These are phyloP conservation scores for Musa troglodytarum DNA, from an alignment of 176 grass and related monocot species.

Conservation along the genomic window DNA sequence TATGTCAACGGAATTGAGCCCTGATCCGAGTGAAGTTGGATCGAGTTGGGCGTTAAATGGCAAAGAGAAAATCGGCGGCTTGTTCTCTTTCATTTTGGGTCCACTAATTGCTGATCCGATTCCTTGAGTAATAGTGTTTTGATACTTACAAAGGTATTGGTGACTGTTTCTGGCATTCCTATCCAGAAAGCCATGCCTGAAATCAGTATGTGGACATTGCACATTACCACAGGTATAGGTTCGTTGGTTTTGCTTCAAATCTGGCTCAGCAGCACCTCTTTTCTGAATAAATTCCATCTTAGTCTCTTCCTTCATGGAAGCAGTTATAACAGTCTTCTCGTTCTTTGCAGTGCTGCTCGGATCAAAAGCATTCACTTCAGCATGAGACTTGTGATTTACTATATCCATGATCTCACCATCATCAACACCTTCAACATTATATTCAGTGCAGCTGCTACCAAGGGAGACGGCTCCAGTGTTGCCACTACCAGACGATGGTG, in stretches of 20 bases:
- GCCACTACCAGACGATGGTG: conserved; percentile 12
- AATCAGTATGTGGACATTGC: conserved; percentile 17
- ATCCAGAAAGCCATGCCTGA: conserved; percentile 39
- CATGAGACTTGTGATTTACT: conserved; percentile 3
- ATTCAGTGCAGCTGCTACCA: conserved; percentile 39
- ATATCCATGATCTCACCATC: conserved; percentile 21
- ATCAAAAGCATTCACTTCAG: not conserved
- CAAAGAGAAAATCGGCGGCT: conserved; percentile 31
- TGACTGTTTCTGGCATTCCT: too few relatives aligned
- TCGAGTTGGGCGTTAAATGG: not conserved
- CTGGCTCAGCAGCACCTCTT: conserved; percentile 7
- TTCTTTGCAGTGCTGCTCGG: not conserved
- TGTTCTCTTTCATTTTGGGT: conserved; percentile 18
- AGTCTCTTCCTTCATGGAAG: conserved; percentile 47
- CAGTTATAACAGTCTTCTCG: conserved; percentile 19
- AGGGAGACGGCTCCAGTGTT: conserved; percentile 23
- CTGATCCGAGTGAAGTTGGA: conserved; percentile 12
- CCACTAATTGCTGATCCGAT: not conserved
- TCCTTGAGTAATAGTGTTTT: conserved; percentile 7
- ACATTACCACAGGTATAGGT: conserved; percentile 27
- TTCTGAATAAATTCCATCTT: conserved; percentile 37
- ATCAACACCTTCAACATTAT: conserved; percentile 2
- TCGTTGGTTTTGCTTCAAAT: conserved; percentile 29
- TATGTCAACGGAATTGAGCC: conserved; percentile 7
- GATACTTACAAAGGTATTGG: conserved; percentile 24